These are phyloP conservation scores for Taiwanofungus camphoratus DNA, from an alignment of 1,284 basidiomycete species.

Conservation along the genomic window DNA sequence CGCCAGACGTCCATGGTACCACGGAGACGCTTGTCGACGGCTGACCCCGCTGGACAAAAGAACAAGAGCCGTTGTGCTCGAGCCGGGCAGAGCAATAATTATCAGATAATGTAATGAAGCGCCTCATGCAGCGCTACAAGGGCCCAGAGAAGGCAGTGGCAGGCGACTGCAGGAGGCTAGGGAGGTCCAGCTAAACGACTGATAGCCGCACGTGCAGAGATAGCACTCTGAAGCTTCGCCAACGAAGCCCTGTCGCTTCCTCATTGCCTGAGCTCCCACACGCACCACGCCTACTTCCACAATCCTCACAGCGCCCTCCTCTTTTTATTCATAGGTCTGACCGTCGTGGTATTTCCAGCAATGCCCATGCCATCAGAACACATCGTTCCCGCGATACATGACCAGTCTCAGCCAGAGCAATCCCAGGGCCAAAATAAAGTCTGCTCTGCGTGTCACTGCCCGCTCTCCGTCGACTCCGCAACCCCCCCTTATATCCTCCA, in stretches of 20 bases:
- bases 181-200: conserved; percentile 5
- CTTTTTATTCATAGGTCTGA: conserved; percentile 15
- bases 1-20: too few species aligned
- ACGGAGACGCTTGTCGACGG: too few species aligned
- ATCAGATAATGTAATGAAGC: too few species aligned
- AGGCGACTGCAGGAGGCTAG: background rate
- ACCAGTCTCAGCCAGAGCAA: conserved; percentile 23
- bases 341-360: conserved; percentile 8
- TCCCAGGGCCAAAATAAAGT: conserved; percentile 31
- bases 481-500: conserved; percentile 26
- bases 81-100: too few species aligned
- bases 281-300: conserved; percentile 17
- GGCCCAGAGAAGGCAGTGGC: background rate
- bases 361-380: conserved; percentile 32
- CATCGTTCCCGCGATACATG: conserved; percentile 18
- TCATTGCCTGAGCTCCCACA: conserved; percentile 11
- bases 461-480: conserved; percentile 29
- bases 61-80: too few species aligned
- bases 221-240: conserved; percentile 1
- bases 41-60: too few species aligned
- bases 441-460: conserved; percentile 31
- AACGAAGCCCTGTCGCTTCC: conserved; percentile 8
- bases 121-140: too few species aligned
- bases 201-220: conserved; percentile 16
- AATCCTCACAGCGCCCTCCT: conserved; percentile 15